phyloP scores from a whole-genome alignment of 331 rosid genomes.

The Arachis monticola region DNA sequence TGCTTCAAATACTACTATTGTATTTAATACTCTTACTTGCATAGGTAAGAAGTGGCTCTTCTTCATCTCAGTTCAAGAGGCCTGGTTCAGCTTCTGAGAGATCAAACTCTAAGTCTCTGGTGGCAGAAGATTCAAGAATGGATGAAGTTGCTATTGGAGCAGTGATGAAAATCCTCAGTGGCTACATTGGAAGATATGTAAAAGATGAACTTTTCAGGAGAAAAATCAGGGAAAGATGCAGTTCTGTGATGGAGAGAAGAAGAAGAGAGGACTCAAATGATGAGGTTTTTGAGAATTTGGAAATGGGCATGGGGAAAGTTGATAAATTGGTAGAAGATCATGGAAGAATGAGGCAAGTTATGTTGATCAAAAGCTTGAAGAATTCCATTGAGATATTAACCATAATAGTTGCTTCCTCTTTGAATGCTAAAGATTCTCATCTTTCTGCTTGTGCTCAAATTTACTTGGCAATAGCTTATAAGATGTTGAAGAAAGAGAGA shows the following conservation, averaged over 20 bases:
- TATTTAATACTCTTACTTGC: too few relatives aligned
- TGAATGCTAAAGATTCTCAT: constrained; percentile 50
- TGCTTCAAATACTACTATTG: too few relatives aligned
- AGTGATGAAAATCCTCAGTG: constrained; percentile 69
- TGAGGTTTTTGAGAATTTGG: constrained; percentile 51
- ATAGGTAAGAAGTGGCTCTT: constrained; percentile 44
- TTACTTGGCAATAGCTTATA: constrained; percentile 71
- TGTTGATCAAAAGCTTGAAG: constrained; percentile 45
- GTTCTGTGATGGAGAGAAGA: constrained; percentile 46
- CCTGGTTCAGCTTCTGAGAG: constrained; percentile 51
- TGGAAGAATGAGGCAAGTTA: constrained; percentile 41
- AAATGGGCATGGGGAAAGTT: constrained; percentile 58
- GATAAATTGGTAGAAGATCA: constrained; percentile 59
- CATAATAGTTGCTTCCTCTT: constrained; percentile 42
- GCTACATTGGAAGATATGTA: constrained; percentile 70
- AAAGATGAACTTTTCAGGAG: constrained; percentile 62
- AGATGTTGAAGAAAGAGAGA: constrained; percentile 62
- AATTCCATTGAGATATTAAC: constrained; percentile 56
- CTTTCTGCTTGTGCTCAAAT: constrained; percentile 76
- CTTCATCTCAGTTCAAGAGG: constrained; percentile 46
- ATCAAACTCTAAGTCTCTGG: constrained; percentile 46
- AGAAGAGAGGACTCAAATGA: constrained; percentile 42
- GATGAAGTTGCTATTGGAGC: constrained; percentile 63
- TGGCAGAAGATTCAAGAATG: constrained; percentile 52
- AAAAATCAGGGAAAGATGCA: constrained; percentile 54